Percentiles rank a stretch among this genome's conserved stretches.
Conservation (phyloP, 2,329 filamentous ascomycete genomes). For the Fusarium sp. region DNA sequence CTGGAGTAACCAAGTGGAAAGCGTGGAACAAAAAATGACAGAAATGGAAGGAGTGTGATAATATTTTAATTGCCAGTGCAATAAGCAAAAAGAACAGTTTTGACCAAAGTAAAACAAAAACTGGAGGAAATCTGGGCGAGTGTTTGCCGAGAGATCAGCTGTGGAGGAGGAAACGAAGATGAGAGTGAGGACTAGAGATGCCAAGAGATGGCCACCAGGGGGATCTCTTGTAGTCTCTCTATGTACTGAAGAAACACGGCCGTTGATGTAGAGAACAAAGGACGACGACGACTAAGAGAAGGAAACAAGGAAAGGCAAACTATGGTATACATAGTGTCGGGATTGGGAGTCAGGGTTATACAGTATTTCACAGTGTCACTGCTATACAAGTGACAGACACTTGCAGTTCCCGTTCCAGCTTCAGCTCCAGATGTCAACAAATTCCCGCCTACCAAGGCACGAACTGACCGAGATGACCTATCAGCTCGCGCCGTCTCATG, state of each 20-base stretch:
- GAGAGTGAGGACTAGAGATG: slow-evolving; percentile 21
- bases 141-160: slow-evolving; percentile 13
- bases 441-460: background rate
- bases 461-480: slow-evolving; percentile 1
- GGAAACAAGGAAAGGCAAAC: background rate
- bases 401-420: background rate
- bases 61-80: background rate
- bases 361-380: slow-evolving; percentile 38
- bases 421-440: background rate
- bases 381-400: slow-evolving; percentile 16
- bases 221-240: slow-evolving; percentile 30
- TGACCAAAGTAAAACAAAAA: background rate
- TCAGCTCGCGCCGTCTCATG: slow-evolving; percentile 10
- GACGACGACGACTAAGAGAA: background rate
- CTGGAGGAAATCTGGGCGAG: slow-evolving; percentile 1
- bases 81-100: slow-evolving; percentile 1
- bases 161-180: slow-evolving; percentile 21
- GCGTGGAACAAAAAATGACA: slow-evolving; percentile 14
- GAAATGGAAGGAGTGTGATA: slow-evolving; percentile 22
- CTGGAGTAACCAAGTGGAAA: background rate
- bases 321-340: slow-evolving; percentile 7
- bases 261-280: slow-evolving; percentile 1
- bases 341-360: slow-evolving; percentile 10
- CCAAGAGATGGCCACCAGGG: slow-evolving; percentile 38
- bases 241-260: slow-evolving; percentile 10